phyloP scores from a whole-genome alignment of 2,329 filamentous ascomycete genomes.

The Coniochaeta pulveracea region DNA sequence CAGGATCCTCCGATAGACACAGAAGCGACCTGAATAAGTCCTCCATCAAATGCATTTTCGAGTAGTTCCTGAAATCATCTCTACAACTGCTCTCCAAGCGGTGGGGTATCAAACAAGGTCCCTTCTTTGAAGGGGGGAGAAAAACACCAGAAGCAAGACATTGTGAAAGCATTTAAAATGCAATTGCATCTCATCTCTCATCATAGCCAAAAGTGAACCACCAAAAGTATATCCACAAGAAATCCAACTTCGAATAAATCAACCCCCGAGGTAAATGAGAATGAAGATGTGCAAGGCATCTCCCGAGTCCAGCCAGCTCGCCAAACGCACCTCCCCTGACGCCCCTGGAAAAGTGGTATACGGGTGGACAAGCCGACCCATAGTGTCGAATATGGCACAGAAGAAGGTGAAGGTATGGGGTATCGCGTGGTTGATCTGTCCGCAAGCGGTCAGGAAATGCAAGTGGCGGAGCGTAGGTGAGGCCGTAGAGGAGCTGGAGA shows the following conservation, averaged over 20 bases:
- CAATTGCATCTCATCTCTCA: conserved; percentile 4
- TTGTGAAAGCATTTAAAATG: too few species aligned
- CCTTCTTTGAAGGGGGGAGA: too few species aligned
- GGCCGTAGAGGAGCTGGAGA: conserved; percentile 1
- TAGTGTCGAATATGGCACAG: conserved; percentile 4
- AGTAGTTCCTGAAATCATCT: too few species aligned
- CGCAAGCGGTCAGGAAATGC: conserved; percentile 3
- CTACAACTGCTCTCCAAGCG: too few species aligned
- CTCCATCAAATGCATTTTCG: too few species aligned
- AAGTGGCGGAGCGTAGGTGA: neutral
- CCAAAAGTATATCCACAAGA: neutral
- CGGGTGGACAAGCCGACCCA: conserved; percentile 1
- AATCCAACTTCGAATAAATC: neutral
- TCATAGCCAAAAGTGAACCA: neutral
- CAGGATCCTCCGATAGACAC: too few species aligned
- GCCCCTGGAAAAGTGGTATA: neutral
- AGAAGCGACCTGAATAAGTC: too few species aligned
- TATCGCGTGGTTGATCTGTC: conserved; percentile 4
- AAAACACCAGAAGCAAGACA: too few species aligned
- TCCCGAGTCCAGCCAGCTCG: conserved; percentile 1
- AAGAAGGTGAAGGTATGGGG: conserved; percentile 4
- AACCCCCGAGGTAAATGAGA: neutral
- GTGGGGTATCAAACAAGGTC: too few species aligned
- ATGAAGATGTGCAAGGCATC: conserved; percentile 1
- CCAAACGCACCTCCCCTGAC: neutral